Conservation (phyloP, 306 rosid species). For the Luffa acutangula region DNA sequence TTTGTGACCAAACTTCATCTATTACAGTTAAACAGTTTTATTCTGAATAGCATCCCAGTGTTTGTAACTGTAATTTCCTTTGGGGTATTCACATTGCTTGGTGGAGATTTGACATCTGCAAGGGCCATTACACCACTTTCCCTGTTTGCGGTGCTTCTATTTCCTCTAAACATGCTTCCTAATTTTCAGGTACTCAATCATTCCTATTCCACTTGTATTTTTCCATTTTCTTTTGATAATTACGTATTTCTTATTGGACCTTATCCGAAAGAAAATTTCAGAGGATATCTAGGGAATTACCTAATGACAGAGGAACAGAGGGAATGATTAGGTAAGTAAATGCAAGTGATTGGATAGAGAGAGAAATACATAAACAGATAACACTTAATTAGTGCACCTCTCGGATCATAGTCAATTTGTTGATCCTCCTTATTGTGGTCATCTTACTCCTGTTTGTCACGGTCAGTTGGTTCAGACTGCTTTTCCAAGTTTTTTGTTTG, state of each 20-base stretch:
- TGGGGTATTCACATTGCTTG: conserved; percentile 69
- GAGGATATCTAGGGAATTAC: neutral
- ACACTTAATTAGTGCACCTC: too few species aligned
- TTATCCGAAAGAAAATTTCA: neutral
- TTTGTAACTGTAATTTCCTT: conserved; percentile 67
- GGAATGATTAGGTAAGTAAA: neutral
- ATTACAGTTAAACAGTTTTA: conserved; percentile 58
- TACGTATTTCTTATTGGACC: neutral
- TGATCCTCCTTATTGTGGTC: too few species aligned
- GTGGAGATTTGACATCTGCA: conserved; percentile 81
- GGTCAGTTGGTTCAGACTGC: too few species aligned
- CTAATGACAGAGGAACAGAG: neutral
- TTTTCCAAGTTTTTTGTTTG: too few species aligned
- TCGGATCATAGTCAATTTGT: too few species aligned
- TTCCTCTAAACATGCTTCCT: conserved; percentile 72
- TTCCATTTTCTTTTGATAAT: neutral
- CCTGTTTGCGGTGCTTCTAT: conserved; percentile 59
- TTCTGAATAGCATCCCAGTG: conserved; percentile 71
- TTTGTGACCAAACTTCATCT: conserved; percentile 11
- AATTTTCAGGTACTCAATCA: conserved; percentile 50
- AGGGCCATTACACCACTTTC: conserved; percentile 86
- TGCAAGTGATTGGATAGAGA: neutral
- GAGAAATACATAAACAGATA: neutral
- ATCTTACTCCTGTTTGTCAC: too few species aligned
- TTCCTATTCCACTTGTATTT: conserved; percentile 4